Conservation (phyloP, 2,329 filamentous ascomycete species). For the Cladosporium oxysporum region DNA sequence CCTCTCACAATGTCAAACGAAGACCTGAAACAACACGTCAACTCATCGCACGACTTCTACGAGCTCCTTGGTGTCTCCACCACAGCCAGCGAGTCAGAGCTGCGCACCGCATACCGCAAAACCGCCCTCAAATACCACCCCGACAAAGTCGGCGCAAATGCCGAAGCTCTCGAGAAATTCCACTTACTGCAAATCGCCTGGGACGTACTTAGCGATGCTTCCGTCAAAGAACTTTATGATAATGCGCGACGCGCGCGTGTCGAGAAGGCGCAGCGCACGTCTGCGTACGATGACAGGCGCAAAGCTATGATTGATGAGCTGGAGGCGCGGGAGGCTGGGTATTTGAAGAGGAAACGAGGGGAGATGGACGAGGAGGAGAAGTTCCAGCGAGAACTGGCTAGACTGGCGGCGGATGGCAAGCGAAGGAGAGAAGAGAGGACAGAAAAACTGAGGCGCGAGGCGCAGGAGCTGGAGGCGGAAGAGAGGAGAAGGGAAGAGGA, state of each 20-base stretch:
- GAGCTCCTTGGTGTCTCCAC: conserved; percentile 70
- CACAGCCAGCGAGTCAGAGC: conserved; percentile 60
- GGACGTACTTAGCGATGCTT: conserved; percentile 73
- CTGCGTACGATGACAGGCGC: conserved; percentile 71
- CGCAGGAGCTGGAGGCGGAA: conserved; percentile 49
- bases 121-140: conserved; percentile 89
- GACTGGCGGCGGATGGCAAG: conserved; percentile 51
- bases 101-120: conserved; percentile 81
- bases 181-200: conserved; percentile 83
- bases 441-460: conserved; percentile 54
- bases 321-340: conserved; percentile 68
- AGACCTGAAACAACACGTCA: conserved; percentile 47
- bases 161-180: conserved; percentile 73
- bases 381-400: conserved; percentile 53
- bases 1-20: conserved; percentile 38
- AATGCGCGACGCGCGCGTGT: conserved; percentile 69
- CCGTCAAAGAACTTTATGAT: conserved; percentile 76
- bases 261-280: conserved; percentile 69
- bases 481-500: conserved; percentile 40
- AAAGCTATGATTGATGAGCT: conserved; percentile 83
- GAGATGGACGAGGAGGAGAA: conserved; percentile 57
- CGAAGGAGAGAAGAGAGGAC: conserved; percentile 58
- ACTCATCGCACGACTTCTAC: conserved; percentile 67
- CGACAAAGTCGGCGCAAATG: conserved; percentile 74
- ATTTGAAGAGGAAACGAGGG: conserved; percentile 48